Evolutionary conservation across 495 filamentous ascomycete genomes (phyloP).

Genomic region (Parathielavia appendiculata): DNA sequence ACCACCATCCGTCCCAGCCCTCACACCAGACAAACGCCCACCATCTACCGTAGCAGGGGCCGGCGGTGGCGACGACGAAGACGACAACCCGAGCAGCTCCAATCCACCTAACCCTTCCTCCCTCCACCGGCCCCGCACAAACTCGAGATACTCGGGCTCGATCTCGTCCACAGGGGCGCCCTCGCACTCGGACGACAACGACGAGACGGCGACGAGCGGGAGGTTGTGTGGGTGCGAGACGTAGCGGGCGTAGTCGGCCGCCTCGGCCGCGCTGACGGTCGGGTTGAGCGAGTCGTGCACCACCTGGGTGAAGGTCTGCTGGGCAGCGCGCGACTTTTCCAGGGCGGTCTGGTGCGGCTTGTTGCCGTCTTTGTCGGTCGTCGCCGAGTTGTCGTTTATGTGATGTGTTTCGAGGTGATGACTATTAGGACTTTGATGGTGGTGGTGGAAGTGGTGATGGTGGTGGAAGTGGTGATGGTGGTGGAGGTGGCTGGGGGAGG

Average conservation of each 20-base stretch:
- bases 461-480: conserved; percentile 1
- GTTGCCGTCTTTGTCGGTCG: neutral
- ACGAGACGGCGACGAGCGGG: conserved; percentile 71
- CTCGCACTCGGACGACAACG: conserved; percentile 46
- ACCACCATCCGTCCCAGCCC: neutral
- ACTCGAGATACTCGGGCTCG: conserved; percentile 67
- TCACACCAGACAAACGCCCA: neutral
- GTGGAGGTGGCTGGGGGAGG: neutral
- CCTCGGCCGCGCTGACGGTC: conserved; percentile 64
- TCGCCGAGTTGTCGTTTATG: neutral
- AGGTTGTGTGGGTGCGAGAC: conserved; percentile 85
- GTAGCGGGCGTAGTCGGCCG: conserved; percentile 84
- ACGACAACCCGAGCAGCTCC: conserved; percentile 7
- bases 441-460: neutral
- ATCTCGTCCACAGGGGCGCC: conserved; percentile 36
- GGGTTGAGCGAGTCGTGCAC: conserved; percentile 75
- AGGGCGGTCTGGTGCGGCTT: conserved; percentile 41
- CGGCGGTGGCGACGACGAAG: no score
- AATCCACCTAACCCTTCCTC: conserved; percentile 26
- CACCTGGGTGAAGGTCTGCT: conserved; percentile 84
- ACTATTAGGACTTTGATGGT: no score
- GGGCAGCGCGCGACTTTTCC: conserved; percentile 65
- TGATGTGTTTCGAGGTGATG: no score
- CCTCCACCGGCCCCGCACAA: conserved; percentile 55
- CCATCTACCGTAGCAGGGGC: neutral